Evolutionary conservation across 2,329 filamentous ascomycete species (phyloP), one percentile per base, ranked within the genome.

Genomic region (Ascomycota sp.): DNA sequence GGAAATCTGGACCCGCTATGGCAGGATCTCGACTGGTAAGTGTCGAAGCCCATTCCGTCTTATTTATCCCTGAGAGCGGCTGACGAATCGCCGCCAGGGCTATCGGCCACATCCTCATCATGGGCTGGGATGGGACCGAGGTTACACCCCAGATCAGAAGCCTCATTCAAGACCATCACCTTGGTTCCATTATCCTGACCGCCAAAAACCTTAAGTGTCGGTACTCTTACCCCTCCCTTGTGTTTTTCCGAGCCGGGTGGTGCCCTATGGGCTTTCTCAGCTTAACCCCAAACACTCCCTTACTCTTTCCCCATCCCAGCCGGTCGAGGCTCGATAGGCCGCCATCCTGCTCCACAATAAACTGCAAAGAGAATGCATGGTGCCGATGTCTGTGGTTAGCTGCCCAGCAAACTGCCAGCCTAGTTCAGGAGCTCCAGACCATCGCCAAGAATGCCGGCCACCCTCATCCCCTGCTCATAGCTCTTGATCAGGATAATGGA

Each of bases 401-500:
- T 45, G 86, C 85, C 35, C 75, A 92, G 48, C 79, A 94, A 46
- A 85, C 86, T 21, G 85, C 86, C 26, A 69, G 67, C 44, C 64
- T 95, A 25, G 81, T 93, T 20, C 77, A 89, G 45, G 83, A 95
- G 45, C 63, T 98, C 27, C 89, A 98, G 53, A 83, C 75, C 29
- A 86, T 92, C 46, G 89, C 89, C 23, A 79, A 81, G 46, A 69
- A 91, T 52, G 77, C 86, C 35, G 86, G 86, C 13, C 86, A 95
- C 51, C 76, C 79, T 3, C 75, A 86, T 3, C 89, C 89, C 2
- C 58, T 98, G 12, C 62, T 91, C 32, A 94, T 98, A 42, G 85
- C 79, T 24, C 60, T 95, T 23, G 89, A 95, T 47, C 89, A 98
- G 49, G 89, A 98, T 51, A 95, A 98, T 69, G 89, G 89, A 38